Evolutionary conservation across 2,329 filamentous ascomycete genomes (phyloP).

Genomic region (Apiospora aurea): DNA sequence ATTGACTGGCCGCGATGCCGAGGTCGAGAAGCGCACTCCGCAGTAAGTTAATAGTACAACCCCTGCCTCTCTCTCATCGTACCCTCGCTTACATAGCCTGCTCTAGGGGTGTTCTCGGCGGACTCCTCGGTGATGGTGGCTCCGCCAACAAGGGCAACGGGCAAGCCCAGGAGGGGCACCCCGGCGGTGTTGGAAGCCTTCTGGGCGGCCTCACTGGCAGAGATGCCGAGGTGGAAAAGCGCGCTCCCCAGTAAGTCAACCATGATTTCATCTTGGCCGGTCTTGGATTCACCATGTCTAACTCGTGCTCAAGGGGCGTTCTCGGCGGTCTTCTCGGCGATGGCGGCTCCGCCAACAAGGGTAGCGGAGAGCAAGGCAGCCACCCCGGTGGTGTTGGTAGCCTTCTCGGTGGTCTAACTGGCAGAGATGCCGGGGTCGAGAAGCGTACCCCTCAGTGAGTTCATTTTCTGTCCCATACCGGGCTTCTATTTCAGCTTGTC

Average conservation of each 20-base stretch:
- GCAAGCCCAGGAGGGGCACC: not conserved
- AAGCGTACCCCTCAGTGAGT: slow-evolving; percentile 7
- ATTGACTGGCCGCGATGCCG: not conserved
- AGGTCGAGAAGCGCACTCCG: slow-evolving; percentile 7
- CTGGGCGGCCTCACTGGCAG: slow-evolving; percentile 1
- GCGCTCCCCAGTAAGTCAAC: not conserved
- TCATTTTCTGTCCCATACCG: too few species aligned
- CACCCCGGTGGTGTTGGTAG: not conserved
- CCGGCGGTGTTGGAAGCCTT: not conserved
- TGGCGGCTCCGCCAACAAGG: not conserved
- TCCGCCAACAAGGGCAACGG: not conserved
- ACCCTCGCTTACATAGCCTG: not conserved
- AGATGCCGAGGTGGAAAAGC: not conserved
- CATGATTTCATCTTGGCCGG: not conserved
- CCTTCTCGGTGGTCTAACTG: slow-evolving; percentile 9
- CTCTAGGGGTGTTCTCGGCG: not conserved
- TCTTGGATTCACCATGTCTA: not conserved
- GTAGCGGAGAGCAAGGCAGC: not conserved
- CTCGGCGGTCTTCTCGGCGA: slow-evolving; percentile 16
- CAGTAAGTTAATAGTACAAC: not conserved
- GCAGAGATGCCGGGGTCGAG: not conserved
- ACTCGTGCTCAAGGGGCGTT: not conserved
- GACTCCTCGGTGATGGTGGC: slow-evolving; percentile 9
- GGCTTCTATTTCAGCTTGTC: too few species aligned
- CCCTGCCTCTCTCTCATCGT: too few species aligned